Evolutionary conservation across 768 basidiomycete species (phyloP), one percentile per base, ranked within the genome.

Genomic region (Leccinum pellstonianum): DNA sequence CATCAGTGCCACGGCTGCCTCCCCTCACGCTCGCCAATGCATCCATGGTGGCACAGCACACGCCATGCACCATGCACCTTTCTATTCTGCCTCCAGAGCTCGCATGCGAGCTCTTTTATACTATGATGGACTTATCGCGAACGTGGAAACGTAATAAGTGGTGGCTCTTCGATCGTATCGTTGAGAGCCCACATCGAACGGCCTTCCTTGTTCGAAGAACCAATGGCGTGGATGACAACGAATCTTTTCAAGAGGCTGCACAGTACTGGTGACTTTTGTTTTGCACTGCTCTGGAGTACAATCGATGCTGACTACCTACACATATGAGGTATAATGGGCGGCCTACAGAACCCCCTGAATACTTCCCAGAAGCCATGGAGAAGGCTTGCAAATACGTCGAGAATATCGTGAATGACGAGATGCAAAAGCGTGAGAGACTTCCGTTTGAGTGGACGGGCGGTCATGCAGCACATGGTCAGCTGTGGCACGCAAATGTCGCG

Each of bases 181-280:
- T 93, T 2, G 90, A 93, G 73, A 91, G 89, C 64, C 90, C 91
- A 4, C 91, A 93, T 74, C 78, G 84, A n/a, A 90, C 91, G 1
- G 83, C 87, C 1, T 91, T 93, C 73, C 93, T 83, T 73, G 84
- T 83, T 5, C 75, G 90, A 52, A 79, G 77, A 63, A 78, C 76
- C 29, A 75, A 80, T 57, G 78, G 79, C 4, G 61, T 77, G 10
- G 77, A 77, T 27, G 71, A 75, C 15, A 75, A 83, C 53, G 76
- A 81, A 41, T 73, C 77, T 9, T 88, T 88, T 87, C 83, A 86
- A 56, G 83, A 90, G 64, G 84, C 87, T 15, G 90, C 91, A 3
- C 86, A 82, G 61, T 89, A 81, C 68, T 93, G 91, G 91, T 90
- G 67, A 57, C 73, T 67, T 31, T 15, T 21, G 27, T 57, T 19